Base-by-base conservation (phyloP, 2,329 filamentous ascomycete species). In the Magnaporthiopsis rhizophila region DNA sequence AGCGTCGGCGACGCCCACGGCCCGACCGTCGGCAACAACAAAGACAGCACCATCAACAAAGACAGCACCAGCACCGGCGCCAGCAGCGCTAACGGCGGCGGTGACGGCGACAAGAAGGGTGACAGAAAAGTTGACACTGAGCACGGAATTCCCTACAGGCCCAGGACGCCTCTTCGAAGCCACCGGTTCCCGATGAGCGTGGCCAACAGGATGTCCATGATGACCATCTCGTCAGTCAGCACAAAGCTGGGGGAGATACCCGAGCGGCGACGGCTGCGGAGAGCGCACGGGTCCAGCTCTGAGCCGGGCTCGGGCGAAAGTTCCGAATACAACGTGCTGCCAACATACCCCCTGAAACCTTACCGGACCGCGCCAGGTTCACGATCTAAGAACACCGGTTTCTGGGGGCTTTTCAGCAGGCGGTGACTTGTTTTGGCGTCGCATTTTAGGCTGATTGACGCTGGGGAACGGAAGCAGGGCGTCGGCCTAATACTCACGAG, bases 191-290 rank as follows among this genome's bases (percentile, higher is more conserved):
- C 45, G 45, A 36, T 65, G 60, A 59, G 62, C 21, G 62, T 56
- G 57, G 58, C 66, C 13, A 69, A 73, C 34, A 68, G 72, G 36
- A 66, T 74, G n/a, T 76, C 74, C 3, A 65, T 74, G 12, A 60
- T 70, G 30, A 72, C 74, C 1, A 70, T 71, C 50, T 69, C 72
- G 0, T 72, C 72, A 0, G 72, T 69, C 63, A 76, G 73, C 70
- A 76, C 74, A n/a, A 71, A 69, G 64, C 69, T 76, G 7, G 74
- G 74, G 11, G 73, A 75, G 59, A 74, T 76, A 4, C 73, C 74
- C 0, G 69, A 73, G 60, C 67, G 69, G 32, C 74, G 71, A 57
- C 71, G 69, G 71, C 67, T 68, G 8, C 58, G 56, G 65, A 59
- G 64, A 67, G 11, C 34, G 60, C 15, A 64, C 30, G 58, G 61